phyloP scores from a whole-genome alignment of 2,329 filamentous ascomycete genomes.

The Aspergillus sp. region DNA sequence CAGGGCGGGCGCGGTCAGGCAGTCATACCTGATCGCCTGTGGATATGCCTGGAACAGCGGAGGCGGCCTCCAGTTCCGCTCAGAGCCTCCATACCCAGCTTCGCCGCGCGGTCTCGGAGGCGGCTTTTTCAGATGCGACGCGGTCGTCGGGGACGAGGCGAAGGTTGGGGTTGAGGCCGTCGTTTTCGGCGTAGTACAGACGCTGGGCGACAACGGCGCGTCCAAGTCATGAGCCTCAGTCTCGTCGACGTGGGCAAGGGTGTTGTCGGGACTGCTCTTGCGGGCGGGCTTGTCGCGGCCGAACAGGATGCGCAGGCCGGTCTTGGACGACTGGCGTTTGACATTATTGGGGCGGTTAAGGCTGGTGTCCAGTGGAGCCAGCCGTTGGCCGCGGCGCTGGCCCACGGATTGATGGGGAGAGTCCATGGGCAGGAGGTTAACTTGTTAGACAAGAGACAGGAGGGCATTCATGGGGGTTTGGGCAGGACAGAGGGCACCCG shows the following conservation, averaged over 20 bases:
- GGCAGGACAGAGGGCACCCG: too few relatives aligned
- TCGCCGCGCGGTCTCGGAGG: slow-evolving; percentile 14
- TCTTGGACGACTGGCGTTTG: slow-evolving; percentile 29
- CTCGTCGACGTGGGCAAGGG: slow-evolving; percentile 27
- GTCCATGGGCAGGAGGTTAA: too few relatives aligned
- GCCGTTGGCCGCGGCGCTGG: slow-evolving; percentile 28
- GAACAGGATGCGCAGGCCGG: slow-evolving; percentile 29
- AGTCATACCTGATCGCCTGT: slow-evolving; percentile 68
- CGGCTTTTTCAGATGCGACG: slow-evolving; percentile 10
- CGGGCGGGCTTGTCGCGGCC: slow-evolving; percentile 26
- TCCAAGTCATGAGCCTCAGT: slow-evolving; percentile 10
- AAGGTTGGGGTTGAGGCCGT: slow-evolving; percentile 16
- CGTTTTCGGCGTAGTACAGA: slow-evolving; percentile 18
- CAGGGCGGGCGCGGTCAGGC: slow-evolving; percentile 56
- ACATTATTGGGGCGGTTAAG: slow-evolving; percentile 22
- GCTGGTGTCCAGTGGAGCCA: slow-evolving; percentile 30
- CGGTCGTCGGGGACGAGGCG: slow-evolving; percentile 14
- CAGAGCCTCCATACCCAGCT: slow-evolving; percentile 13
- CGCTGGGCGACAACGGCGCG: slow-evolving; percentile 16
- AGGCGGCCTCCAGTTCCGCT: slow-evolving; percentile 53
- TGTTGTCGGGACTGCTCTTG: slow-evolving; percentile 16
- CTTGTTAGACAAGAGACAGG: too few relatives aligned
- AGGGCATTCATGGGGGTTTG: too few relatives aligned
- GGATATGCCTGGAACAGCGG: slow-evolving; percentile 81
- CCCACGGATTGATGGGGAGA: slow-evolving; percentile 19